phyloP scores from a whole-genome alignment of 306 rosid genomes.

The Comarum palustre region DNA sequence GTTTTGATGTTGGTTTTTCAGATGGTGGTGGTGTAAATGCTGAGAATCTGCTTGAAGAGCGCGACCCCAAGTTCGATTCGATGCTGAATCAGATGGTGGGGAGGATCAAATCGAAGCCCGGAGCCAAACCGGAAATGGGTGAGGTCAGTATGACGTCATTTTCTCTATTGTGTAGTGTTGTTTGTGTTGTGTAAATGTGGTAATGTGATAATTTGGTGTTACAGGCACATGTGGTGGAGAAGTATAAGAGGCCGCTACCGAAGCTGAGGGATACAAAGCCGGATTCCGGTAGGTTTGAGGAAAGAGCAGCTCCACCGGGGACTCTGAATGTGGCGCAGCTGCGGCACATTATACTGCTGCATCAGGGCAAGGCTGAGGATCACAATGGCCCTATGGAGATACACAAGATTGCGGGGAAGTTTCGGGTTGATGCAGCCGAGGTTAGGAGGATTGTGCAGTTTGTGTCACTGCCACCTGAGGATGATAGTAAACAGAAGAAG shows the following conservation, averaged over 20 bases:
- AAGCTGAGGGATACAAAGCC: constrained; percentile 63
- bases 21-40: constrained; percentile 42
- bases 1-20: constrained; percentile 35
- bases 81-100: constrained; percentile 95
- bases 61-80: constrained; percentile 71
- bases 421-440: constrained; percentile 40
- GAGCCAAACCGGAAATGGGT: constrained; percentile 87
- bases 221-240: constrained; percentile 78
- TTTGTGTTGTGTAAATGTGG: neutral
- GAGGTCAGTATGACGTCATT: constrained; percentile 57
- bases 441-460: constrained; percentile 61
- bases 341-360: constrained; percentile 66
- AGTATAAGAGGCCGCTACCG: constrained; percentile 67
- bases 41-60: constrained; percentile 66
- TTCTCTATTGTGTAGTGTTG: neutral
- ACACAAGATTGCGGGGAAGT: constrained; percentile 34
- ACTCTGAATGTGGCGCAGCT: constrained; percentile 75
- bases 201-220: neutral
- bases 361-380: constrained; percentile 81
- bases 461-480: constrained; percentile 70
- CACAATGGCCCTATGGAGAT: constrained; percentile 64
- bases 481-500: constrained; percentile 34
- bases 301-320: constrained; percentile 58
- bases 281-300: constrained; percentile 65
- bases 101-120: constrained; percentile 73